Base-by-base conservation (phyloP, 2,329 filamentous ascomycete genomes). In the Colletotrichum ledebouriae region DNA sequence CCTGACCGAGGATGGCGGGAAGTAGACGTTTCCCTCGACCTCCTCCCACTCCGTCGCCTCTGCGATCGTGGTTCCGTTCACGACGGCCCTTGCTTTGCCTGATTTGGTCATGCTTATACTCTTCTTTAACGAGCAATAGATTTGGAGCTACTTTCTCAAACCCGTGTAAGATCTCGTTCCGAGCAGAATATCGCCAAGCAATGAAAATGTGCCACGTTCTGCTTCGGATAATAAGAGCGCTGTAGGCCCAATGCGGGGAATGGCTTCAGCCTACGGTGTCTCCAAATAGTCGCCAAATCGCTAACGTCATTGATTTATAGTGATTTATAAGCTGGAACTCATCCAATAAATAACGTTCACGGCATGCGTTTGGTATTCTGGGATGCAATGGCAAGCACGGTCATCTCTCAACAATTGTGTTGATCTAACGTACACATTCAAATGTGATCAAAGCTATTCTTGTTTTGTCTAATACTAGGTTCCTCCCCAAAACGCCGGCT, bases 21-120 rank as follows among this genome's bases (percentile, higher is more conserved):
- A 85, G 74, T 89, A 89, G 68, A 88, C 81, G 75, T 88, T 88
- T 29, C 86, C 86, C 71, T 89, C 87, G 39, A 89, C 85, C 3
- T 87, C 81, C 33, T 83, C 80, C 77, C 82, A 87, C 15, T 76
- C 78, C 49, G 84, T 80, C 68, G 85, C 79, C 72, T 85, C 81
- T 67, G 87, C 87, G 59, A 89, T 75, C 41, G 82, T 73, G 58
- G 79, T 80, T 70, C 82, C 84, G 72, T 84, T 81, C 57, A 87
- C 74, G 29, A 79, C 81, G 49, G 87, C 87, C 70, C 75, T 76
- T 61, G 76, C 80, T 71, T 78, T 74, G 39, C 77, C 77, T 47
- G 73, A 75, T 34, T 72, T 73, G 34, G 47, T 56, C 70, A 50
- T 62, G 29, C 29, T 39, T 55, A 59, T 39, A 17, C 9, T 33